These are phyloP conservation scores for Helichrysum umbraculigerum DNA, from an alignment of 129 eudicot species.

Conservation along the genomic window DNA sequence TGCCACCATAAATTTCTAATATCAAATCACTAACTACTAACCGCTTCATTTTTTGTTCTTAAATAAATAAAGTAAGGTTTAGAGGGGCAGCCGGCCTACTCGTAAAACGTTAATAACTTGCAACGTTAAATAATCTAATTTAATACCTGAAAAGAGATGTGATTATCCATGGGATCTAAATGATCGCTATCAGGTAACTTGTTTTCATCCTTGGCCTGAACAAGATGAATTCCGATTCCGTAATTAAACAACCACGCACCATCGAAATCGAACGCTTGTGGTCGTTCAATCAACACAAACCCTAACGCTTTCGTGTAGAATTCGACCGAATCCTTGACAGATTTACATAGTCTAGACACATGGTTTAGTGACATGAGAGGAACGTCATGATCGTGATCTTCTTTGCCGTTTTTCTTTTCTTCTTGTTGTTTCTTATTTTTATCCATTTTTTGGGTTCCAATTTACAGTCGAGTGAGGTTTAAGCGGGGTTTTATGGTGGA, in stretches of 20 bases:
- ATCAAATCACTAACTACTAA: too few species aligned
- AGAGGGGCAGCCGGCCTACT: too few species aligned
- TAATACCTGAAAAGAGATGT: constrained; percentile 78
- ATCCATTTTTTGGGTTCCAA: constrained; percentile 3
- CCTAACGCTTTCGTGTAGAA: constrained; percentile 73
- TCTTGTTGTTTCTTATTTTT: not conserved
- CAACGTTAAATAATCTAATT: not conserved
- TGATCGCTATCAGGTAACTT: constrained; percentile 47
- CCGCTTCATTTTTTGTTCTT: too few species aligned
- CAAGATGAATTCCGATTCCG: constrained; percentile 70
- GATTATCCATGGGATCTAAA: constrained; percentile 88
- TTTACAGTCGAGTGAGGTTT: constrained; percentile 4
- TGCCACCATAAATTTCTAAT: too few species aligned
- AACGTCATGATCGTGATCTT: constrained; percentile 12
- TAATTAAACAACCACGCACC: constrained; percentile 90
- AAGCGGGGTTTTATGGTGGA: constrained; percentile 26
- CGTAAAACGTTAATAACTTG: not conserved
- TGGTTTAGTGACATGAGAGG: constrained; percentile 83
- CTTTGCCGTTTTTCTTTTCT: constrained; percentile 8
- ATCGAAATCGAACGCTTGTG: constrained; percentile 65
- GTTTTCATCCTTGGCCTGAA: constrained; percentile 57
- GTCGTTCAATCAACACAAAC: constrained; percentile 64
- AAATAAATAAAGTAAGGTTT: too few species aligned
- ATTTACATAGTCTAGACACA: constrained; percentile 67
- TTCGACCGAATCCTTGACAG: constrained; percentile 63